These are phyloP conservation scores for Rhododendron williamsianum DNA, from an alignment of 148 eudicot genomes.

Conservation along the genomic window DNA sequence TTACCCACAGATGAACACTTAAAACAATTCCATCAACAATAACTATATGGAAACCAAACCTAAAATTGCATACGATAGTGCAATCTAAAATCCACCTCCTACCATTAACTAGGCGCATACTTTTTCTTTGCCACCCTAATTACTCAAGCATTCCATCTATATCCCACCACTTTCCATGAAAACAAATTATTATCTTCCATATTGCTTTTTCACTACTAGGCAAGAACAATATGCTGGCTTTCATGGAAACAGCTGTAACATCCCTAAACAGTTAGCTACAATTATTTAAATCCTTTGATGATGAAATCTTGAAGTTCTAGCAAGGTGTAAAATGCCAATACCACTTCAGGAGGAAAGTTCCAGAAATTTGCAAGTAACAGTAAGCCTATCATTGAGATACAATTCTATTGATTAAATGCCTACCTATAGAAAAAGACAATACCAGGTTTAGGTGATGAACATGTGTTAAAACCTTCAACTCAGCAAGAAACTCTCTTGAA, in stretches of 20 bases:
- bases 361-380: neutral
- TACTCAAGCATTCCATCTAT: neutral
- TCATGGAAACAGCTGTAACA: neutral
- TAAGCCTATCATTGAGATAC: neutral
- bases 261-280: neutral
- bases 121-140: neutral
- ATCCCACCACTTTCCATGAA: neutral
- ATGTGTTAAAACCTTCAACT: slow-evolving; percentile 77
- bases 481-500: slow-evolving; percentile 73
- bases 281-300: neutral
- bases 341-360: neutral
- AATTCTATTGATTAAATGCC: neutral
- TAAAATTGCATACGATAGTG: neutral
- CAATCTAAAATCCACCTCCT: neutral
- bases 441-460: slow-evolving; percentile 98
- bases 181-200: neutral
- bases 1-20: neutral
- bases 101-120: neutral
- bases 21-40: neutral
- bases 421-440: slow-evolving; percentile 6
- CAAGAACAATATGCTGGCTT: neutral
- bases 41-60: neutral
- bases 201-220: neutral
- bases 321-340: neutral
- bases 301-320: neutral